Evolutionary conservation across 257 asterid species (phyloP).

Genomic region (Misopates orontium): DNA sequence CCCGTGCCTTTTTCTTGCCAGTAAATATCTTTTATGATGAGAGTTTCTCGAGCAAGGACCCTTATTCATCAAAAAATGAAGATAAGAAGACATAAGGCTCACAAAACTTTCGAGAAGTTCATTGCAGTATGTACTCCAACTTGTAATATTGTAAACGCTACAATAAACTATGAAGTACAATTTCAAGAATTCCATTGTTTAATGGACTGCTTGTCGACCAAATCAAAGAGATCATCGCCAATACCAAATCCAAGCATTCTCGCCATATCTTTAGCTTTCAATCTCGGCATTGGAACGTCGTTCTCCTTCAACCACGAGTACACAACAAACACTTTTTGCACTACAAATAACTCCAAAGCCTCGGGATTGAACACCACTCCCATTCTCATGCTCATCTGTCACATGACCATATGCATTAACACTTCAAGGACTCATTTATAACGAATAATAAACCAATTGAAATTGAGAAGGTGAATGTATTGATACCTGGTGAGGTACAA

Average conservation of each 20-base stretch:
- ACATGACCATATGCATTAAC: too few species aligned
- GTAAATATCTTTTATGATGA: too few species aligned
- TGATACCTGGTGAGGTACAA: slow-evolving; percentile 86
- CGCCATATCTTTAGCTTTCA: slow-evolving; percentile 89
- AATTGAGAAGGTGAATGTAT: background rate
- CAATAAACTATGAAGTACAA: background rate
- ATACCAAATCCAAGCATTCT: slow-evolving; percentile 88
- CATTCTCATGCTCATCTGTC: slow-evolving; percentile 74
- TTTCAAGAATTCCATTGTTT: background rate
- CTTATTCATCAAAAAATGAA: too few species aligned
- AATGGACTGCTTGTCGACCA: slow-evolving; percentile 45
- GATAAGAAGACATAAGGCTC: too few species aligned
- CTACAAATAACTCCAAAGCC: slow-evolving; percentile 74
- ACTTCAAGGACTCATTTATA: too few species aligned
- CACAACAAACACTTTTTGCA: slow-evolving; percentile 70
- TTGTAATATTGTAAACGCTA: background rate
- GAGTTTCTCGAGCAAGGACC: too few species aligned
- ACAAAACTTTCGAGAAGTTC: background rate
- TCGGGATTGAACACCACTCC: slow-evolving; percentile 91
- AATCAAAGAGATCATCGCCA: slow-evolving; percentile 80
- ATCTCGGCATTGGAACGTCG: slow-evolving; percentile 54
- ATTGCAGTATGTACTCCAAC: background rate
- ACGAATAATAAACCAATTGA: too few species aligned
- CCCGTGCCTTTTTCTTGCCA: too few species aligned
- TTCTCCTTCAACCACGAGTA: slow-evolving; percentile 75